Conservation (phyloP, 208 protist species). For the Trypanosoma caninum region DNA sequence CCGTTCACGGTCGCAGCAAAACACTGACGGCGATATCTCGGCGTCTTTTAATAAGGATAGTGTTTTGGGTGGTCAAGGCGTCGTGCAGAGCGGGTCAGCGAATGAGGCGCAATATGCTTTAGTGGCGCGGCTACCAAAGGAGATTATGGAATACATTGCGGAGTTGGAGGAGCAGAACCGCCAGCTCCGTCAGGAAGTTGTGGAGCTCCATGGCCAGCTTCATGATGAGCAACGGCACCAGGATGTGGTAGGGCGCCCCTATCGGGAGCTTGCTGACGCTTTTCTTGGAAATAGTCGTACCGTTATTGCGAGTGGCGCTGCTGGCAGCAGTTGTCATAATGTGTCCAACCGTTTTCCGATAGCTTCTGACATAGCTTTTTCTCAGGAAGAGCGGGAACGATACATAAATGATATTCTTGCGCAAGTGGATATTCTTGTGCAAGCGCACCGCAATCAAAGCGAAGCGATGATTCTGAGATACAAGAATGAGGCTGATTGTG, state of each 20-base stretch:
- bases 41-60: neutral
- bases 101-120: neutral
- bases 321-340: neutral
- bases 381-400: conserved; percentile 17
- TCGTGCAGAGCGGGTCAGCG: neutral
- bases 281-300: neutral
- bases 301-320: neutral
- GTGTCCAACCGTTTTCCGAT: neutral
- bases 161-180: conserved; percentile 23
- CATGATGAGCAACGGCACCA: conserved; percentile 6
- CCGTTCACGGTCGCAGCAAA: conserved; percentile 3
- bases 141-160: conserved; percentile 21
- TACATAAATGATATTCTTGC: conserved; percentile 27
- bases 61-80: neutral
- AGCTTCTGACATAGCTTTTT: neutral
- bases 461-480: conserved; percentile 22
- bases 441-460: conserved; percentile 26
- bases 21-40: neutral
- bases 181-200: conserved; percentile 15
- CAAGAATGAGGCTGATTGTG: conserved; percentile 21
- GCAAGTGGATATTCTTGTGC: conserved; percentile 23
- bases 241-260: neutral
- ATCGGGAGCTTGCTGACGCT: neutral
- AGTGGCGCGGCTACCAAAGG: conserved; percentile 7
- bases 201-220: conserved; percentile 16